Conservation (phyloP, 805 yeast species). For the Metschnikowia reukaufii region DNA sequence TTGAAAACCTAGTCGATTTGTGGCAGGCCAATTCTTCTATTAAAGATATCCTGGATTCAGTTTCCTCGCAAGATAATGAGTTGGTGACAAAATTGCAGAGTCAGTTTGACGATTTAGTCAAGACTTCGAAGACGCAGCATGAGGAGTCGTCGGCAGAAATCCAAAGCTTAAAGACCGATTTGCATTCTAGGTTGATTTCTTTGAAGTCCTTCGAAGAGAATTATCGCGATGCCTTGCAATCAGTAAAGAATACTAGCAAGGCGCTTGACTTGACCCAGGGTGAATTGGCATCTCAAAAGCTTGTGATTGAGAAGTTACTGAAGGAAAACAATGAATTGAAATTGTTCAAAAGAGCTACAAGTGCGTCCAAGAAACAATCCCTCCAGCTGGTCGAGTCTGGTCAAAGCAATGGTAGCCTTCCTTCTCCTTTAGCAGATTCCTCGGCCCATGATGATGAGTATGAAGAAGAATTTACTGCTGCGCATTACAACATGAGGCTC, state of each 20-base stretch:
- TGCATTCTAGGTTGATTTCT: conserved; percentile 28
- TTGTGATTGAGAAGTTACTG: conserved; percentile 51
- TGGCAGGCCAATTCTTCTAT: conserved; percentile 13
- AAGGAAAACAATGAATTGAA: conserved; percentile 71
- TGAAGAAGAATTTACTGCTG: conserved; percentile 32
- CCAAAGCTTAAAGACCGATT: conserved; percentile 29
- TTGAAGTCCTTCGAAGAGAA: conserved; percentile 54
- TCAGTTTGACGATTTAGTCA: conserved; percentile 57
- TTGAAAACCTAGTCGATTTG: conserved; percentile 17
- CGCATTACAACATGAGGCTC: conserved; percentile 72
- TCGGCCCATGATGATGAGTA: conserved; percentile 25
- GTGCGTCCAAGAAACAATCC: conserved; percentile 23
- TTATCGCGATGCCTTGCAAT: conserved; percentile 68
- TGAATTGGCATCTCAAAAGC: conserved; percentile 64
- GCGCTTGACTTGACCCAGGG: conserved; percentile 74
- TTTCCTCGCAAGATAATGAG: conserved; percentile 16
- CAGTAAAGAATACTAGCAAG: conserved; percentile 70
- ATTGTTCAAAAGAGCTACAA: conserved; percentile 47
- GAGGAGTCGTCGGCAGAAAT: conserved; percentile 37
- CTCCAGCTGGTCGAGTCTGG: conserved; percentile 13
- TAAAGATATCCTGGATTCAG: conserved; percentile 9
- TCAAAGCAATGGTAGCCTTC: neutral
- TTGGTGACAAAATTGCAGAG: conserved; percentile 46
- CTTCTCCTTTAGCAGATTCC: conserved; percentile 12
- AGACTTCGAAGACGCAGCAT: conserved; percentile 45